A percentile compares a stretch with the other conserved stretches of the same genome.
Evolutionary conservation across 179 eudicot genomes (phyloP).

Genomic region (Spergularia azorica): DNA sequence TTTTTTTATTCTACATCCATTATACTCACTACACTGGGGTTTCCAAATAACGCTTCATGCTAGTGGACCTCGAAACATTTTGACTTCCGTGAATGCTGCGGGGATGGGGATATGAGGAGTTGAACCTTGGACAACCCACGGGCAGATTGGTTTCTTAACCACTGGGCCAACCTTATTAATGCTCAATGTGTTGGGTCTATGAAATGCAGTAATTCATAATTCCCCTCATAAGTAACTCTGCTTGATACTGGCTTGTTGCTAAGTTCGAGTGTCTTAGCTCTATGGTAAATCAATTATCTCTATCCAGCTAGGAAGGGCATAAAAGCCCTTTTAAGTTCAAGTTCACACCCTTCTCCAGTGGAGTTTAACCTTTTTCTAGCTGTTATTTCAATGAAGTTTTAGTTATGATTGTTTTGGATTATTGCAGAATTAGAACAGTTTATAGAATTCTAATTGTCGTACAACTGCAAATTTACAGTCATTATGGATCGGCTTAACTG

Average conservation of each 20-base stretch:
- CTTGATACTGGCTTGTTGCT: not conserved
- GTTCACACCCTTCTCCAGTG: no score
- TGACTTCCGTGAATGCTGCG: no score
- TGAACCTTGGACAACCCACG: no score
- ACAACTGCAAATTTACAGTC: not conserved
- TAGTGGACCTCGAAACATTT: no score
- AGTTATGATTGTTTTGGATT: not conserved
- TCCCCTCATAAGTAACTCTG: not conserved
- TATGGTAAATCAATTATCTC: not conserved
- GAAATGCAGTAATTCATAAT: not conserved
- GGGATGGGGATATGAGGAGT: no score
- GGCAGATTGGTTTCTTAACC: no score
- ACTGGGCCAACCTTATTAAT: no score
- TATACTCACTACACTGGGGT: no score
- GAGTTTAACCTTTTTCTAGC: not conserved
- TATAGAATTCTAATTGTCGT: not conserved
- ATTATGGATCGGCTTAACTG: slow-evolving; percentile 64
- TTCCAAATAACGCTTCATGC: no score
- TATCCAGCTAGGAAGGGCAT: not conserved
- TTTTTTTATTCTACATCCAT: no score
- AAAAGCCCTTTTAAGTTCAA: no score
- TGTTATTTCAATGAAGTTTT: not conserved
- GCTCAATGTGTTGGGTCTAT: not conserved
- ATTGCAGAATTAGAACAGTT: not conserved
- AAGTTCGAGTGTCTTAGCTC: not conserved